Base-by-base conservation (phyloP, 768 basidiomycete genomes). In the Inosperma sp. region DNA sequence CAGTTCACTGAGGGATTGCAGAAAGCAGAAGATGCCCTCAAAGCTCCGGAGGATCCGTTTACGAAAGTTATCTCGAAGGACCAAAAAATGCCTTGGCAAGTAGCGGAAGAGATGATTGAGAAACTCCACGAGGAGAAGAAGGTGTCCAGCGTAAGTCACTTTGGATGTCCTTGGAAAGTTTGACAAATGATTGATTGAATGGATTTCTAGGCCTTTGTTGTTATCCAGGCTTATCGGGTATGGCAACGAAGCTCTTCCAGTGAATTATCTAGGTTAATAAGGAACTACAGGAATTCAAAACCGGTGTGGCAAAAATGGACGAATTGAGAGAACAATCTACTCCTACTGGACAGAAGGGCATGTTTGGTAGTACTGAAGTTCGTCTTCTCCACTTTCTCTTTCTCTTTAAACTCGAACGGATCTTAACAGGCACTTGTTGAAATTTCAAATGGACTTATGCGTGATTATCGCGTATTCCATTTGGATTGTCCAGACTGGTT, bases 1-100 rank as follows among this genome's bases (percentile, higher is more conserved):
- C 71, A 74, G n/a, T 74, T 72, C 44, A 49, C 60, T 7, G 59
- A 59, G 1, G 60, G 62, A 8, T 51, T 72, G 41, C 21, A 63
- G 29, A 63, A 64, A 29, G 62, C 63, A 5, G 51, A 63, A 49
- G 52, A 42, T 10, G 53, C 31, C 9, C 33, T 51, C 6, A 33
- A 26, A 12, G 22, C 26, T n/a, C 29, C 7, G 21, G 53, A 39
- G 26, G 35, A 39, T 10, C 53, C 54, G 4, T 21, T 19, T 19
- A 29, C 47, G 8, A 42, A 17, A n/a, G 33, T 17, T 31, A 29
- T 49, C 37, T 33, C 23, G 21, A 10, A 19, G 12, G 29, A 45
- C 21, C 3, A 12, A 33, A 45, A 61, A 14, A 46, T 64, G 44
- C 65, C 68, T 4, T 68, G 66, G 68, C 52, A 56, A 17, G 56